Evolutionary conservation across 176 grass and related monocot species (phyloP).

Genomic region (Typha latifolia): DNA sequence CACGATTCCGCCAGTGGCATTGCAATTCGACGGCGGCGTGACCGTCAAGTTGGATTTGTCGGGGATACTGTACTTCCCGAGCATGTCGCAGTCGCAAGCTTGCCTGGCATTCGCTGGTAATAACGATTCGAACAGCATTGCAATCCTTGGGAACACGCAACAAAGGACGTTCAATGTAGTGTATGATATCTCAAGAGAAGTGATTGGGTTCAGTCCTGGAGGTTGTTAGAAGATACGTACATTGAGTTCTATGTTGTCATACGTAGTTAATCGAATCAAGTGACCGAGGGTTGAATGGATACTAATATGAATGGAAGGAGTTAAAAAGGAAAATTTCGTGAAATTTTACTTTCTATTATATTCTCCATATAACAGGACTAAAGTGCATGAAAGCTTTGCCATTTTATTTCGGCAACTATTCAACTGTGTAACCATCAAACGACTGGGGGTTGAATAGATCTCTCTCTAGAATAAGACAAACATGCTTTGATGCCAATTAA

Average conservation of each 20-base stretch:
- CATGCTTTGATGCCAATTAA: too few relatives aligned
- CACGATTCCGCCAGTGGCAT: constrained; percentile 33
- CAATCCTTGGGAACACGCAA: constrained; percentile 71
- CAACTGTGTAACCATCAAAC: too few relatives aligned
- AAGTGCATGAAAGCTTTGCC: too few relatives aligned
- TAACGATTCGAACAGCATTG: constrained; percentile 2
- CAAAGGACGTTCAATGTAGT: constrained; percentile 57
- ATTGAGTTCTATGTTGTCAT: neutral
- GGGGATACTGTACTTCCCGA: constrained; percentile 46
- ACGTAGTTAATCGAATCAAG: neutral
- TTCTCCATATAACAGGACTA: too few relatives aligned
- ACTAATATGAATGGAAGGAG: neutral
- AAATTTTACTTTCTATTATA: too few relatives aligned
- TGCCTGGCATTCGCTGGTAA: constrained; percentile 69
- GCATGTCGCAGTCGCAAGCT: constrained; percentile 21
- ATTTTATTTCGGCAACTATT: too few relatives aligned
- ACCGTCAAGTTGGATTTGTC: constrained; percentile 32
- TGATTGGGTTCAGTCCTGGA: constrained; percentile 49
- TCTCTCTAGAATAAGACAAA: too few relatives aligned
- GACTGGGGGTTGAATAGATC: too few relatives aligned
- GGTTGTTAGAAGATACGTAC: constrained; percentile 22
- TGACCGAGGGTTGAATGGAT: neutral
- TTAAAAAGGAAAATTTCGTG: too few relatives aligned
- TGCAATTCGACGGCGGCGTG: constrained; percentile 40
- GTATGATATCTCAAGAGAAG: constrained; percentile 45